Evolutionary conservation across 441 rosid species (phyloP).

Genomic region (Erysimum cheiri): DNA sequence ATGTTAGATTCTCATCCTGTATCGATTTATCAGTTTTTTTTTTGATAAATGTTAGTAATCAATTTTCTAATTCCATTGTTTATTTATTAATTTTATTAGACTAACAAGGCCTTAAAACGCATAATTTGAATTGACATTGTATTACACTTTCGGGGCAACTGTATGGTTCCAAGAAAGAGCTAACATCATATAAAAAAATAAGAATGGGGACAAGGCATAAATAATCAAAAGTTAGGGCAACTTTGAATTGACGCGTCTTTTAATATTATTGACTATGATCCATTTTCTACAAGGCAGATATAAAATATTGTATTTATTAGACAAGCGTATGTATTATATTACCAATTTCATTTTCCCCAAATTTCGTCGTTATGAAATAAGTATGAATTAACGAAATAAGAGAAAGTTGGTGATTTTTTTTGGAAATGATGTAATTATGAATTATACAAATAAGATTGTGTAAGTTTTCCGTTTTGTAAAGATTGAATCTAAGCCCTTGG

Average conservation of each 20-base stretch:
- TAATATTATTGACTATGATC: background rate
- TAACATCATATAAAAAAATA: background rate
- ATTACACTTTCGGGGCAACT: no score
- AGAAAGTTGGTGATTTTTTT: background rate
- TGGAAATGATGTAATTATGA: background rate
- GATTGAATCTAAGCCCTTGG: background rate
- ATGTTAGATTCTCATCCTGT: constrained; percentile 10
- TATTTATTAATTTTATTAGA: background rate
- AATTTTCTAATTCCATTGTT: background rate
- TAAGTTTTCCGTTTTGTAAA: background rate
- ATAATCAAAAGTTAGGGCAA: background rate
- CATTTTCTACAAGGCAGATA: background rate
- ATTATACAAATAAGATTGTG: background rate
- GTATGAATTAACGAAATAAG: background rate
- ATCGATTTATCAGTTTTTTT: constrained; percentile 4
- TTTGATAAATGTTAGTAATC: constrained; percentile 19
- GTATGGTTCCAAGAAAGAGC: constrained; percentile 1
- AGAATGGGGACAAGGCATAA: background rate
- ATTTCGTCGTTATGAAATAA: no score
- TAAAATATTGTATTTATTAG: background rate
- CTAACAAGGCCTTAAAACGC: background rate
- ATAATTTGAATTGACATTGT: background rate
- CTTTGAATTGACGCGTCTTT: background rate
- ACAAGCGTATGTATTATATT: background rate
- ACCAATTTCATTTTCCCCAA: background rate